Conservation (phyloP, 768 basidiomycete genomes). For the Termitomyces titanicus region DNA sequence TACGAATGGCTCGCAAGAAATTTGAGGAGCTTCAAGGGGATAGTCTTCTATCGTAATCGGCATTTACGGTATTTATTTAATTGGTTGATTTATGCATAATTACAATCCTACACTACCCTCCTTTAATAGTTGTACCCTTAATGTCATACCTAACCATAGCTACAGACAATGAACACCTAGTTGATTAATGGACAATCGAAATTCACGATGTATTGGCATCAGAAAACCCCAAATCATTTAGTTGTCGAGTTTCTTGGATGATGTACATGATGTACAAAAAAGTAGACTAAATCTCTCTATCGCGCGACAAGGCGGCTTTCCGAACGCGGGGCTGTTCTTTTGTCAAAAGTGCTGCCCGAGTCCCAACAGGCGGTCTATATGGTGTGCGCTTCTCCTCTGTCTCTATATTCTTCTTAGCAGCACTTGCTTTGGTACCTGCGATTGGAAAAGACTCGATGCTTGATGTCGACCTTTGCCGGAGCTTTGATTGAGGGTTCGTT, state of each 20-base stretch:
- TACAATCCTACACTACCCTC: slow-evolving; percentile 5
- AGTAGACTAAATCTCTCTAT: background rate
- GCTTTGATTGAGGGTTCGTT: background rate
- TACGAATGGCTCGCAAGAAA: slow-evolving; percentile 79
- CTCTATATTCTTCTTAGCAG: slow-evolving; percentile 26
- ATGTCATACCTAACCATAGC: background rate
- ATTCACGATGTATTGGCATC: no score
- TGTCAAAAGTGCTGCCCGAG: slow-evolving; percentile 8
- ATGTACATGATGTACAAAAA: no score
- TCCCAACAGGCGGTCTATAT: slow-evolving; percentile 34
- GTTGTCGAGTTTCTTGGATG: background rate
- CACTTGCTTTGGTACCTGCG: slow-evolving; percentile 34
- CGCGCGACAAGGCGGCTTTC: background rate
- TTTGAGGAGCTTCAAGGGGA: slow-evolving; percentile 88
- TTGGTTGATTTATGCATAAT: slow-evolving; percentile 8
- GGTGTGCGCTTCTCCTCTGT: slow-evolving; percentile 30
- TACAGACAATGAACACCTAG: background rate
- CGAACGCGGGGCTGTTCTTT: background rate
- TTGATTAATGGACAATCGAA: background rate
- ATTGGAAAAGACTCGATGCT: slow-evolving; percentile 31
- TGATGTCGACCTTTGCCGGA: slow-evolving; percentile 10
- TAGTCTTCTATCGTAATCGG: slow-evolving; percentile 38
- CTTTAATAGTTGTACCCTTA: slow-evolving; percentile 4
- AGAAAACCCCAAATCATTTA: no score
- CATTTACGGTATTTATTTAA: background rate